Base-by-base conservation (phyloP, 2,329 filamentous ascomycete genomes). In the Beauveria brongniartii region DNA sequence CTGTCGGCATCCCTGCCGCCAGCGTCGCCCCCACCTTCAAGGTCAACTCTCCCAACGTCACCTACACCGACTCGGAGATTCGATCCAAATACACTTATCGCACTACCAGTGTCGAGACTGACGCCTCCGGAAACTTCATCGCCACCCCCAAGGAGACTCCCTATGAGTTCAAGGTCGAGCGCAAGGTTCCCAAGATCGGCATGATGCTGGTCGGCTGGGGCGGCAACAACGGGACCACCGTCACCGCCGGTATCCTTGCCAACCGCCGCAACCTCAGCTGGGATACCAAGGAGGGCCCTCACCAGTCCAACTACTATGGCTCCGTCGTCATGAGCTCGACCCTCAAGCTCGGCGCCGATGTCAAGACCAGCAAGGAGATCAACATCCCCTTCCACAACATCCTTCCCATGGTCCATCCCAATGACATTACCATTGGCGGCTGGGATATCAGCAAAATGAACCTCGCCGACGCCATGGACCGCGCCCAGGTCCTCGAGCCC, bases 151-250 rank as follows among this genome's bases (percentile, higher is more conserved):
- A 90, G 77, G 89, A 96, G 78, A 94, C 90, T 65, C 79, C 88
- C 68, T 99, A 97, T 76, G 89, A 97, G 81, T 97, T 99, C 89
- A 96, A 96, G 83, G 90, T 94, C 71, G 89, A 96, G 74, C 91
- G 93, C 75, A 90, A 90, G 77, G 84, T 97, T 63, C 91, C 92
- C 77, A 96, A 93, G 82, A 85, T 91, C 67, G 94, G 94, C 72
- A 85, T 97, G 80, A 97, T 99, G 94, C 84, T 99, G 67, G 93
- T 99, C 67, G 94, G 94, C 65, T 93, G 89, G 86, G 94, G 94
- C 77, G 94, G 94, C 72, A 99, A 99, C 85, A 99, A 99, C 74
- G 94, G 94, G 67, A 91, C 91, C 67, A 99, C 94, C 62, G 91
- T 99, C 64, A 97, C 94, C 63, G 94, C 94, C 64, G 94, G 93